Percentiles rank a stretch among this genome's conserved stretches.
Evolutionary conservation across 176 grass and related monocot genomes (phyloP).

Genomic region (Eremochloa ophiuroides): DNA sequence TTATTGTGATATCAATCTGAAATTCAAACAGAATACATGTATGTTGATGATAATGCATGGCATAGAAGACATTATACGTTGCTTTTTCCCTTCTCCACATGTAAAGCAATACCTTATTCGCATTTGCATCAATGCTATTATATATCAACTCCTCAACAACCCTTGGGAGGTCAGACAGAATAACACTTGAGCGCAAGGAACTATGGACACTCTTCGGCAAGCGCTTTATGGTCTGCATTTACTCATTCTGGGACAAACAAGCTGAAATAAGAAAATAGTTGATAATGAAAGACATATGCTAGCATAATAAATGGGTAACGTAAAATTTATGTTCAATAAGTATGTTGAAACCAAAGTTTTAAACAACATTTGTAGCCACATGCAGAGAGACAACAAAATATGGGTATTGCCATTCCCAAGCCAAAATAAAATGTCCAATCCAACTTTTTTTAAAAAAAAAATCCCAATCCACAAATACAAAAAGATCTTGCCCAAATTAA

Average conservation of each 20-base stretch:
- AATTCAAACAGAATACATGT: constrained; percentile 5
- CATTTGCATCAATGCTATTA: constrained; percentile 81
- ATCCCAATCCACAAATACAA: background rate
- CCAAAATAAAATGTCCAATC: background rate
- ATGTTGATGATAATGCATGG: background rate
- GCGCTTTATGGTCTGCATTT: constrained; percentile 67
- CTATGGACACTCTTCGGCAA: constrained; percentile 57
- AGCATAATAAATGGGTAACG: background rate
- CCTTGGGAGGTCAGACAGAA: constrained; percentile 74
- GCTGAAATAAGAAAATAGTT: constrained; percentile 10
- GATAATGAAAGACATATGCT: background rate
- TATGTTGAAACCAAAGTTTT: background rate
- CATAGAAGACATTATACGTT: background rate
- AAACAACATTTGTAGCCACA: background rate
- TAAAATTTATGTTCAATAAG: background rate
- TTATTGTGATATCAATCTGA: constrained; percentile 76
- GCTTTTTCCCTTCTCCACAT: background rate
- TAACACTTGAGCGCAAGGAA: constrained; percentile 56
- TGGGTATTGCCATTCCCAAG: background rate
- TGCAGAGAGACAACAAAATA: background rate
- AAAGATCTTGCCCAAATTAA: background rate
- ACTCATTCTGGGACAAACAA: background rate
- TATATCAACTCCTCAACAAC: constrained; percentile 86
- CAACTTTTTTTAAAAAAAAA: background rate
- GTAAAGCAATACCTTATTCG: constrained; percentile 53